Conservation (phyloP, 495 filamentous ascomycete species). For the Pseudomonodictys pantanalensis region DNA sequence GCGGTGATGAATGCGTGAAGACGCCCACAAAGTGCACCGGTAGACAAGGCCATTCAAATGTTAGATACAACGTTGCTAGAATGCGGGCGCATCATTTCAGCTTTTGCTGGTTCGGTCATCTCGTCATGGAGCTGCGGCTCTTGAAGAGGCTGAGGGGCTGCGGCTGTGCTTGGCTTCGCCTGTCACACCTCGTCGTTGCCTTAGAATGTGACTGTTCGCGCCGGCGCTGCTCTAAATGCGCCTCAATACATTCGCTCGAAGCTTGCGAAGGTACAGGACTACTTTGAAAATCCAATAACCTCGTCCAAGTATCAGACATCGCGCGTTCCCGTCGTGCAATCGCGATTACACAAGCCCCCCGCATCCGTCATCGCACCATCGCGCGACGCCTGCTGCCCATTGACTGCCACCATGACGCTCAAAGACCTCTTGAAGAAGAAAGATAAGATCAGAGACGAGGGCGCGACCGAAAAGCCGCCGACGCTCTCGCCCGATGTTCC, state of each 20-base stretch:
- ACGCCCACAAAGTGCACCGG: too few species aligned
- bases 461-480: constrained; percentile 10
- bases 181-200: constrained; percentile 20
- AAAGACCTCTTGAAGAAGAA: constrained; percentile 74
- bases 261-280: constrained; percentile 25
- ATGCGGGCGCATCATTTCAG: neutral
- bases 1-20: too few species aligned
- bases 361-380: neutral
- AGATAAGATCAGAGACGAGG: constrained; percentile 51
- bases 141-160: constrained; percentile 30
- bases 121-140: too few species aligned
- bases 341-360: neutral
- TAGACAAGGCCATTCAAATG: too few species aligned
- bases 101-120: neutral
- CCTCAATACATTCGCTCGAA: constrained; percentile 6
- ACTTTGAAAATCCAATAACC: constrained; percentile 19
- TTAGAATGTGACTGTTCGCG: constrained; percentile 22
- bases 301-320: neutral
- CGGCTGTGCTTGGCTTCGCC: constrained; percentile 22
- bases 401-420: constrained; percentile 58
- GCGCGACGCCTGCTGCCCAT: neutral
- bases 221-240: constrained; percentile 11
- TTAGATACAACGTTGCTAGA: too few species aligned
- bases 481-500: constrained; percentile 48
- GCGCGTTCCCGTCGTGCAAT: neutral